Conservation (phyloP, 768 basidiomycete species). For the Leccinum ochraceum region DNA sequence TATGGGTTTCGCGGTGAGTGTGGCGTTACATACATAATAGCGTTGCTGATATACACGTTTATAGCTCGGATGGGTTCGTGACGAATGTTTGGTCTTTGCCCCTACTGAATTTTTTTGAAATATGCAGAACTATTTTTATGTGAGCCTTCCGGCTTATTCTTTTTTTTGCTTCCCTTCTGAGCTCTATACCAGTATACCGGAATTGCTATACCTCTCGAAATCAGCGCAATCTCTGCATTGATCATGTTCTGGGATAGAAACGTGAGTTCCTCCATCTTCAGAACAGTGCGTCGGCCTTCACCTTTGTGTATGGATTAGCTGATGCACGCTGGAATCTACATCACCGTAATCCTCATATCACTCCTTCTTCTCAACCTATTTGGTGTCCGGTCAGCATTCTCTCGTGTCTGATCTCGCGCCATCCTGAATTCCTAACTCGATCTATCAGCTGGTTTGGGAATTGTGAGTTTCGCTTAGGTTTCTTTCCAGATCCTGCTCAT, state of each 20-base stretch:
- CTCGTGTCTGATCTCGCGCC: slow-evolving; percentile 37
- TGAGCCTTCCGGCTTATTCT: slow-evolving; percentile 5
- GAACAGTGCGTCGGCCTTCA: too few relatives aligned
- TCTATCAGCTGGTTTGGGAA: slow-evolving; percentile 22
- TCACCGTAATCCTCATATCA: slow-evolving; percentile 37
- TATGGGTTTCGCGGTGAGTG: slow-evolving; percentile 31
- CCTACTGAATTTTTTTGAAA: slow-evolving; percentile 1
- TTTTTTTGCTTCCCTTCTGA: neutral
- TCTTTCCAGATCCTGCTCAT: slow-evolving; percentile 9
- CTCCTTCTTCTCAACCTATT: slow-evolving; percentile 47
- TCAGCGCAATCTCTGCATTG: slow-evolving; percentile 50
- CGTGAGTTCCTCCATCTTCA: slow-evolving; percentile 8
- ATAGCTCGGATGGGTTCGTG: slow-evolving; percentile 29
- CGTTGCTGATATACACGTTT: neutral
- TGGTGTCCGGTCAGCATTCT: slow-evolving; percentile 43
- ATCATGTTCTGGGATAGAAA: slow-evolving; percentile 51
- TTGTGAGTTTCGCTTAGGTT: slow-evolving; percentile 9
- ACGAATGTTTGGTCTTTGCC: neutral
- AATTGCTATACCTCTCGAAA: slow-evolving; percentile 50
- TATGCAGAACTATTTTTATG: slow-evolving; percentile 37
- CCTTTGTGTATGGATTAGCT: slow-evolving; percentile 28
- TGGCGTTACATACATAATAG: too few relatives aligned
- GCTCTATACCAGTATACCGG: slow-evolving; percentile 9
- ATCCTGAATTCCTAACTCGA: slow-evolving; percentile 37
- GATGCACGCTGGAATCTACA: slow-evolving; percentile 41